These are phyloP conservation scores for Globisporangium canariense DNA, from an alignment of 352 stramenopile species.

Conservation along the genomic window DNA sequence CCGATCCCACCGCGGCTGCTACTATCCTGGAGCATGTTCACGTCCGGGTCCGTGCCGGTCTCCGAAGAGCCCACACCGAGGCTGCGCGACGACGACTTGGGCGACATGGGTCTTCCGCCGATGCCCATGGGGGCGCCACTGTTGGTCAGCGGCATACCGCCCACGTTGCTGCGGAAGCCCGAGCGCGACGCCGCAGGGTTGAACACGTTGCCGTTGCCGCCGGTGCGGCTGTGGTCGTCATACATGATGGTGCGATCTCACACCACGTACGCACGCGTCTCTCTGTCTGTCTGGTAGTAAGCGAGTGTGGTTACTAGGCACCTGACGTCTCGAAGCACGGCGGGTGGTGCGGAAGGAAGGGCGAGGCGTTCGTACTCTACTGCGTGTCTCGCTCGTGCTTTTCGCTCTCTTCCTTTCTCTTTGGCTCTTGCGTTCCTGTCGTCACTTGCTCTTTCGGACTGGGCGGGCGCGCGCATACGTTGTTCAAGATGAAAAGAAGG, in stretches of 20 bases:
- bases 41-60: slow-evolving; percentile 39
- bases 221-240: slow-evolving; percentile 10
- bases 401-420: neutral
- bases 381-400: too few species aligned
- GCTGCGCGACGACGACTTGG: slow-evolving; percentile 39
- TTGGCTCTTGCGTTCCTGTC: neutral
- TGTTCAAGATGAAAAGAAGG: neutral
- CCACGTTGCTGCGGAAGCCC: slow-evolving; percentile 14
- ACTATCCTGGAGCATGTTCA: slow-evolving; percentile 39
- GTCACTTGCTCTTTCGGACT: neutral
- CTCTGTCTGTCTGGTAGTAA: neutral
- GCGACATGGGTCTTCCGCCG: slow-evolving; percentile 12
- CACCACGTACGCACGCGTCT: neutral
- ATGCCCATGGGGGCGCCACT: neutral
- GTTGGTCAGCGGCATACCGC: neutral
- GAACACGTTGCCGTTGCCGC: slow-evolving; percentile 4
- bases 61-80: slow-evolving; percentile 29
- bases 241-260: slow-evolving; percentile 4
- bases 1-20: slow-evolving; percentile 19
- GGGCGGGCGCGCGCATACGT: too few species aligned
- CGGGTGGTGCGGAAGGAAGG: too few species aligned
- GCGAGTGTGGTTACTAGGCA: neutral
- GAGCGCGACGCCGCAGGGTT: slow-evolving; percentile 5
- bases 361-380: too few species aligned
- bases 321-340: too few species aligned